Evolutionary conservation across 805 yeast species (phyloP).

Genomic region (Nakazawaea siamensis): DNA sequence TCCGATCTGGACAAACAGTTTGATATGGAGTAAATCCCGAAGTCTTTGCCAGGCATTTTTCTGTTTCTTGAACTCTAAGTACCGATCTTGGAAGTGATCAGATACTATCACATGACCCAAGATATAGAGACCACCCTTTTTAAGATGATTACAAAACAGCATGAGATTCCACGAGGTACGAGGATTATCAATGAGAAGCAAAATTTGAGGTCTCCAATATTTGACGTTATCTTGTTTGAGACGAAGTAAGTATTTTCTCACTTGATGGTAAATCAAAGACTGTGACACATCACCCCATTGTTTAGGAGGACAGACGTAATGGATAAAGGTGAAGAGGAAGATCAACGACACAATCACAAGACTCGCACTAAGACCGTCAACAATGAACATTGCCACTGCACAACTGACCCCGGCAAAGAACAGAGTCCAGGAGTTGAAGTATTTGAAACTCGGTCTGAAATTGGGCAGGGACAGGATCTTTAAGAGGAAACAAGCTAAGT

Average conservation of each 20-base stretch:
- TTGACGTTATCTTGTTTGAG: constrained; percentile 89
- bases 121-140: constrained; percentile 90
- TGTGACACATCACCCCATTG: constrained; percentile 99
- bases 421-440: constrained; percentile 79
- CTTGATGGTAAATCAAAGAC: constrained; percentile 91
- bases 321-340: constrained; percentile 68
- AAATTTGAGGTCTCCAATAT: constrained; percentile 96
- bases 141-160: constrained; percentile 86
- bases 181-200: constrained; percentile 85
- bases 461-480: constrained; percentile 95
- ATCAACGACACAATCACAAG: constrained; percentile 59
- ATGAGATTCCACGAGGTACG: constrained; percentile 87
- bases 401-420: constrained; percentile 63
- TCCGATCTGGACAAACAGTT: constrained; percentile 91
- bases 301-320: constrained; percentile 88
- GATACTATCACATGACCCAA: constrained; percentile 85
- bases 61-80: constrained; percentile 62
- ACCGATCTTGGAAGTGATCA: constrained; percentile 52
- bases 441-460: constrained; percentile 90
- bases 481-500: constrained; percentile 84
- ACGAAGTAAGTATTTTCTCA: constrained; percentile 78
- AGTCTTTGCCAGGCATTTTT: constrained; percentile 77
- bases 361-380: constrained; percentile 86
- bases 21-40: constrained; percentile 68
- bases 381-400: constrained; percentile 83